Evolutionary conservation across 2,329 filamentous ascomycete species (phyloP).

Genomic region (Simplicillium sp.): DNA sequence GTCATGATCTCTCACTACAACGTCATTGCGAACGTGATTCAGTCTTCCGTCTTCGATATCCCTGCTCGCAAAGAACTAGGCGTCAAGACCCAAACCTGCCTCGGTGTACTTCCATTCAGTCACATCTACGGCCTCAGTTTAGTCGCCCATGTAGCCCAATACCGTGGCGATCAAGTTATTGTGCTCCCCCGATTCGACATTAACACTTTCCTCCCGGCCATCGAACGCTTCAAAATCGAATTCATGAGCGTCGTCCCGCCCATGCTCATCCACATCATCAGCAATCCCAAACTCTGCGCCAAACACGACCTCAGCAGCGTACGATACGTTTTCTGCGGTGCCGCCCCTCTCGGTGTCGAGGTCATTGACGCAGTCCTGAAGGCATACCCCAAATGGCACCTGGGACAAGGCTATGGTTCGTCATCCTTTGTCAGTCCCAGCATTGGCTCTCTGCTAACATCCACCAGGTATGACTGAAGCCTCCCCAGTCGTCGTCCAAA

Average conservation of each 20-base stretch:
- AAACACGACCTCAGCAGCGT: constrained; percentile 66
- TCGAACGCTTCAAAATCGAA: constrained; percentile 61
- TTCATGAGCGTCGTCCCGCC: constrained; percentile 65
- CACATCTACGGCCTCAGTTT: constrained; percentile 76
- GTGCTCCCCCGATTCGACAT: constrained; percentile 72
- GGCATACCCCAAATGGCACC: constrained; percentile 52
- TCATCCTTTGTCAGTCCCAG: neutral
- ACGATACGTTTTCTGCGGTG: constrained; percentile 56
- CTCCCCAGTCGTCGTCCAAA: constrained; percentile 54
- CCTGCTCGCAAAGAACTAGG: constrained; percentile 24
- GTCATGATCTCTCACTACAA: constrained; percentile 77
- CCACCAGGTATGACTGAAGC: constrained; percentile 63
- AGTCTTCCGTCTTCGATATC: constrained; percentile 39
- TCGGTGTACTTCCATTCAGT: constrained; percentile 70
- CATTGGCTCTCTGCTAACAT: neutral
- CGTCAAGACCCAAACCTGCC: constrained; percentile 32
- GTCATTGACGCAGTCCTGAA: constrained; percentile 52
- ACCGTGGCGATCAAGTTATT: constrained; percentile 63
- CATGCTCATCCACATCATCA: constrained; percentile 65
- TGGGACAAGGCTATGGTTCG: constrained; percentile 65
- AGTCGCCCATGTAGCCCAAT: constrained; percentile 55
- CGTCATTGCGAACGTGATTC: constrained; percentile 67
- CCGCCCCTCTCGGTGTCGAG: constrained; percentile 64
- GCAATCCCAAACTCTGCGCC: constrained; percentile 45
- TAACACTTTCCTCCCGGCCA: constrained; percentile 48